Conservation (phyloP, 2,329 filamentous ascomycete genomes). For the Fusarium transvaalense region DNA sequence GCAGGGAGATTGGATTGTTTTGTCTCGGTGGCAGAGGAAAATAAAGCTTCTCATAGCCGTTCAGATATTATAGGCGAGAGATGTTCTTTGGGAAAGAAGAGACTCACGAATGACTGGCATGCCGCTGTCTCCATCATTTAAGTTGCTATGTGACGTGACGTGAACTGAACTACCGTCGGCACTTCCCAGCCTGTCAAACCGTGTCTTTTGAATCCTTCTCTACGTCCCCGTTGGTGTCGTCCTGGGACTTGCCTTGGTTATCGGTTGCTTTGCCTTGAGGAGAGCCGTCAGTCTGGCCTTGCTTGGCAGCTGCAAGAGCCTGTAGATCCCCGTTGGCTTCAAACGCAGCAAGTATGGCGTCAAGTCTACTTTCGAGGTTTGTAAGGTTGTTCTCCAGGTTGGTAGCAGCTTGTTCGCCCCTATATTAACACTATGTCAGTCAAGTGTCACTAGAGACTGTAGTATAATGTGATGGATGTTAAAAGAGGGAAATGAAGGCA, state of each 20-base stretch:
- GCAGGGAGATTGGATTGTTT: slow-evolving; percentile 4
- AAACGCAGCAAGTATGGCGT: slow-evolving; percentile 64
- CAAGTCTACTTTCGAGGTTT: slow-evolving; percentile 67
- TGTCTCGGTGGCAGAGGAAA: slow-evolving; percentile 10
- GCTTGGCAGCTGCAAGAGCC: slow-evolving; percentile 4
- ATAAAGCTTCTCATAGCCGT: slow-evolving; percentile 10
- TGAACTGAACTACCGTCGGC: neutral
- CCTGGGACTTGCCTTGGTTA: slow-evolving; percentile 7
- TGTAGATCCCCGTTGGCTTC: slow-evolving; percentile 49
- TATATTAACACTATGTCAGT: slow-evolving; percentile 47
- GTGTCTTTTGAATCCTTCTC: slow-evolving; percentile 11
- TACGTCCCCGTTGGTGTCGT: slow-evolving; percentile 10
- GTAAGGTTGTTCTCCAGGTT: slow-evolving; percentile 66
- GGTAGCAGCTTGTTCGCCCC: slow-evolving; percentile 67
- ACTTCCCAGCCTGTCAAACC: slow-evolving; percentile 1
- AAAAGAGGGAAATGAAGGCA: neutral
- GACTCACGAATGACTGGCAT: slow-evolving; percentile 9
- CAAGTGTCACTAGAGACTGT: slow-evolving; percentile 1
- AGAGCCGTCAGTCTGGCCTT: neutral
- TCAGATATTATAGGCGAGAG: slow-evolving; percentile 17
- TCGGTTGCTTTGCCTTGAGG: neutral
- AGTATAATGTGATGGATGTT: neutral
- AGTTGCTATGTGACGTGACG: slow-evolving; percentile 3
- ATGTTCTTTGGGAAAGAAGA: slow-evolving; percentile 11
- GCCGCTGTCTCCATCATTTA: neutral